Conservation (phyloP, 2,329 filamentous ascomycete genomes). For the Acrocalymma vagum region DNA sequence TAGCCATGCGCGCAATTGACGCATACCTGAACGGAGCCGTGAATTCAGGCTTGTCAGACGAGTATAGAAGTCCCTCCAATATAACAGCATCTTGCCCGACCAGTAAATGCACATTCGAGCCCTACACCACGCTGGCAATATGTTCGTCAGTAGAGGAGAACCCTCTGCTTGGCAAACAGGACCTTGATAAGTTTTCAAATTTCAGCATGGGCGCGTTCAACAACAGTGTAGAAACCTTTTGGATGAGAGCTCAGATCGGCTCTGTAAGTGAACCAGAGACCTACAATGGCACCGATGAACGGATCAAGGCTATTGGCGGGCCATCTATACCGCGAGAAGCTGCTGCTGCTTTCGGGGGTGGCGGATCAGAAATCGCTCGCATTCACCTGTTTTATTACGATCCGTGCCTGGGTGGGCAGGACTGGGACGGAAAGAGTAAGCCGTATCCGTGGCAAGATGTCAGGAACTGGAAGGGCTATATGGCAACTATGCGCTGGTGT, state of each 20-base stretch:
- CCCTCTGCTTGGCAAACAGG: neutral
- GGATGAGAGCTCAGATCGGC: conserved; percentile 1
- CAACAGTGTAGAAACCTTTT: conserved; percentile 1
- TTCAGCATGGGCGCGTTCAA: neutral
- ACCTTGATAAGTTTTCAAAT: neutral
- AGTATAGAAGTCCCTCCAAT: conserved; percentile 1
- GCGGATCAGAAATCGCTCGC: too few species aligned
- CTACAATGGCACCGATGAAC: too few species aligned
- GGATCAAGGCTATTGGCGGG: too few species aligned
- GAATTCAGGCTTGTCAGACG: conserved; percentile 1
- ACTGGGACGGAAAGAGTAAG: neutral
- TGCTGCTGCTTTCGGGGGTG: neutral
- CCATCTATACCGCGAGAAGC: too few species aligned
- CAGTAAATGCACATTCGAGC: conserved; percentile 1
- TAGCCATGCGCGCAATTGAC: too few species aligned
- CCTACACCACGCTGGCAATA: conserved; percentile 6
- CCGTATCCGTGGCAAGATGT: conserved; percentile 1
- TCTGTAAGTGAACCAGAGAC: neutral
- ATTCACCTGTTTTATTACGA: conserved; percentile 6
- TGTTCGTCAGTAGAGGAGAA: conserved; percentile 3
- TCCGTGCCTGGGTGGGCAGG: conserved; percentile 4
- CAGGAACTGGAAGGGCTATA: conserved; percentile 3
- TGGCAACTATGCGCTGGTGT: neutral
- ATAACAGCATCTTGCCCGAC: conserved; percentile 1
- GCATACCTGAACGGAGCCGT: conserved; percentile 1